Base-by-base conservation (phyloP, 2,329 filamentous ascomycete genomes). In the Neonectria faginata region DNA sequence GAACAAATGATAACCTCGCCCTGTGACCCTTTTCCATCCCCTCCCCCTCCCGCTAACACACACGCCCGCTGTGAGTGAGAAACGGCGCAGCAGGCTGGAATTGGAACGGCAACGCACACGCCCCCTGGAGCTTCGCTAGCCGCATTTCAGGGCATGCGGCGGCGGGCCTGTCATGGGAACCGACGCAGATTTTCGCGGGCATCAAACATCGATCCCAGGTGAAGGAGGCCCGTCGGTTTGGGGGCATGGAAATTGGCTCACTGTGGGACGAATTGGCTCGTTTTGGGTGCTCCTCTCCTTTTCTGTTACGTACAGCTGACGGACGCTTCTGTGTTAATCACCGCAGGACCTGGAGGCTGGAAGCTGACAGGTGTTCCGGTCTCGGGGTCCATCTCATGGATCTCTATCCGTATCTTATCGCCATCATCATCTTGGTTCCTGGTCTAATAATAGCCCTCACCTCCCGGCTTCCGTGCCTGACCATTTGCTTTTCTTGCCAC, bases 131-230 rank as follows among this genome's bases (percentile, higher is more conserved):
- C 6, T 25, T 27, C 52, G 36, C 52, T 63, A 59, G 60, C 48
- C 48, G 55, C 50, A 63, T 20, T 20, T 33, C 42, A 53, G 57
- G 57, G 57, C 48, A 31, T 59, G 33, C 36, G 47, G 25, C n/a
- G 20, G 20, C 29, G 9, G 55, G 44, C 60, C 42, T 42, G 60
- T 63, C 60, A 63, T 63, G 60, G 60, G 60, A 63, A 63, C 60
- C 60, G 27, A 50, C 42, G 50, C 60, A 63, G 60, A 63, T 63
- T 63, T 63, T 54, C 31, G 25, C 14, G 10, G 25, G 25, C 25
- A 25, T 25, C 25, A 25, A 25, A 25, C 25, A 25, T 25, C 25
- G 25, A 25, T 25, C 25, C 25, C 12, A 45, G 55, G 45, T 29
- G 45, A 27, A 57, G 25, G 31, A 57, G 29, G 31, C 20, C 45